These are phyloP conservation scores for Tulasnella calospora DNA, from an alignment of 768 basidiomycete genomes.

Conservation along the genomic window DNA sequence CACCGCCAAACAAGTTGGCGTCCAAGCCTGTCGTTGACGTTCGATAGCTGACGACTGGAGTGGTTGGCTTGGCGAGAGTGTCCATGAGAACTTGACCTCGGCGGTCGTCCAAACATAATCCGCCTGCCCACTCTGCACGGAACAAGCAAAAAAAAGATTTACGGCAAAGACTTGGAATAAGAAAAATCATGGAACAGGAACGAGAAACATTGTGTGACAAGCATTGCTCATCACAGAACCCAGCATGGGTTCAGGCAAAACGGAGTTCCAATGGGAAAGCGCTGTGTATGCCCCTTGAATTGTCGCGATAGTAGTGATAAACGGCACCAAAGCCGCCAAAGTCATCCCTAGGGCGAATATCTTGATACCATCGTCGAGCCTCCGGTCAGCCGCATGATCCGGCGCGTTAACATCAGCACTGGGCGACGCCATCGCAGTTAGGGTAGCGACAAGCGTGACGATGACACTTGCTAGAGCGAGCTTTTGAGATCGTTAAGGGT, in stretches of 20 bases:
- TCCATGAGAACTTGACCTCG: constrained; percentile 21
- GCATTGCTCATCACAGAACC: no score
- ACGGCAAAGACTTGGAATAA: no score
- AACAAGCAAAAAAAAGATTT: no score
- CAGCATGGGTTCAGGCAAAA: no score
- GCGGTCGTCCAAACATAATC: no score
- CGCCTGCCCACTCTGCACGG: no score
- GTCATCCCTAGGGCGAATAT: not conserved
- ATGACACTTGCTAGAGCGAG: not conserved
- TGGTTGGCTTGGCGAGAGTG: constrained; percentile 22
- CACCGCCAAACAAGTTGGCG: constrained; percentile 16
- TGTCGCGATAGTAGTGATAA: not conserved
- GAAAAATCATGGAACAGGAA: no score
- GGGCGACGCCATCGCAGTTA: not conserved
- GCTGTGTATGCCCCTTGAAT: not conserved
- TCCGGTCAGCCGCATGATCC: not conserved
- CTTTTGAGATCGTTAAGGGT: not conserved
- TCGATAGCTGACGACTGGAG: constrained; percentile 25
- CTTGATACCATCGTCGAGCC: not conserved
- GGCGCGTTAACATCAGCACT: not conserved
- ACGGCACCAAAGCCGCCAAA: not conserved
- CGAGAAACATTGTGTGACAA: no score
- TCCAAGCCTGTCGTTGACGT: constrained; percentile 23
- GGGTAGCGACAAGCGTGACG: not conserved
- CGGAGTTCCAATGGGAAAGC: no score